Conservation (phyloP, 305 asterid species). For the Rubia peregrina region DNA sequence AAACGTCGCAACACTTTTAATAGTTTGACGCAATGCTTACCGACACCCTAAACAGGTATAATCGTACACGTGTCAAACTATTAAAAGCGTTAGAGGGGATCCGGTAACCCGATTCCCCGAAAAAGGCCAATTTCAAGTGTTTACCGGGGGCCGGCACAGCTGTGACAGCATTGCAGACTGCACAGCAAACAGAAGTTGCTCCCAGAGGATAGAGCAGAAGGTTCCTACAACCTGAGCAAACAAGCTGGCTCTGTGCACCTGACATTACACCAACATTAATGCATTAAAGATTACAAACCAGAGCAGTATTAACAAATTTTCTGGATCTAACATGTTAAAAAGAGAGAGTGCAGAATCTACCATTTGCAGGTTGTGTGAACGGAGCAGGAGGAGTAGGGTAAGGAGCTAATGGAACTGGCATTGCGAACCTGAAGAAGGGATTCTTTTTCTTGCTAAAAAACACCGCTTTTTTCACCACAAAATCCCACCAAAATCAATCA, state of each 20-base stretch:
- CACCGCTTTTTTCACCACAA: conserved; percentile 17
- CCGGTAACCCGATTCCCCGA: not conserved
- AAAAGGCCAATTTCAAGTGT: not conserved
- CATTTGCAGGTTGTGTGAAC: conserved; percentile 32
- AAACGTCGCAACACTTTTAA: not conserved
- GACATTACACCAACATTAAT: not conserved
- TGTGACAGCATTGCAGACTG: conserved; percentile 49
- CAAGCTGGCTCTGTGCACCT: conserved; percentile 53
- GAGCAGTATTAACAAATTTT: no score
- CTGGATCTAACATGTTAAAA: no score
- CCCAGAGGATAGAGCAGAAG: conserved; percentile 48
- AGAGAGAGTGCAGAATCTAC: conserved; percentile 25
- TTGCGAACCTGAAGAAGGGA: conserved; percentile 22
- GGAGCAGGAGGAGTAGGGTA: conserved; percentile 36
- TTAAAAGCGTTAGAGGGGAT: not conserved
- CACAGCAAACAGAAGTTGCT: conserved; percentile 53
- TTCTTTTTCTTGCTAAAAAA: conserved; percentile 16
- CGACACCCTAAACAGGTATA: no score
- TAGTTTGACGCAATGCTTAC: not conserved
- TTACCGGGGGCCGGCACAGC: conserved; percentile 49
- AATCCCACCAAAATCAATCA: conserved; percentile 14
- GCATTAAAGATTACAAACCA: conserved; percentile 1
- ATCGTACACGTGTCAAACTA: not conserved
- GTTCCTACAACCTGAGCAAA: conserved; percentile 52
- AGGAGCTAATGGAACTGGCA: conserved; percentile 55